phyloP scores from a whole-genome alignment of 83 land plant species.

The Diphasiastrum complanatum region DNA sequence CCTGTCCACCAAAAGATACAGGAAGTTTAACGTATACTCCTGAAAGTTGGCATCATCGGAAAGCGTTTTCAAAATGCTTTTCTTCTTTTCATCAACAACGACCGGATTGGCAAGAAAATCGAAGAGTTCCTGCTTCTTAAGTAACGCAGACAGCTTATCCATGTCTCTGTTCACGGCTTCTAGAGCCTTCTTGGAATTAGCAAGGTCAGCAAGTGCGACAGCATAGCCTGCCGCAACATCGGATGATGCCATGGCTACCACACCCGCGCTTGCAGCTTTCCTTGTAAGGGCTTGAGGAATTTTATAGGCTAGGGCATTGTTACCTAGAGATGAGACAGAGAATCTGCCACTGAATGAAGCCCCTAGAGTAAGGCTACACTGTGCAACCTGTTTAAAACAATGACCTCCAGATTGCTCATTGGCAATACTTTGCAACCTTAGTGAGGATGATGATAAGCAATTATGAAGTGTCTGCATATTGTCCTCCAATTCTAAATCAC shows the following conservation, averaged over 20 bases:
- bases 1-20: conserved; percentile 62
- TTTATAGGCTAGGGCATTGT: no score
- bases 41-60: conserved; percentile 37
- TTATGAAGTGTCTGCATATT: no score
- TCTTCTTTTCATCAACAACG: conserved; percentile 49
- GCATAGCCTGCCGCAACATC: conserved; percentile 66
- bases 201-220: conserved; percentile 63
- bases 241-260: conserved; percentile 42
- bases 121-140: conserved; percentile 33
- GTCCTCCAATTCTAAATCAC: no score
- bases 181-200: conserved; percentile 40
- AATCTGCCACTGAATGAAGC: no score
- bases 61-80: conserved; percentile 40
- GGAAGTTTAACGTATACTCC: conserved; percentile 47
- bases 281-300: no score
- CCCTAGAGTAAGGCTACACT: no score
- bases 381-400: no score
- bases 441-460: no score
- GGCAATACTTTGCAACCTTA: no score
- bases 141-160: conserved; percentile 44
- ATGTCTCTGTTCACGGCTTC: conserved; percentile 57
- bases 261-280: no score
- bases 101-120: conserved; percentile 58
- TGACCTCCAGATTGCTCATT: no score
- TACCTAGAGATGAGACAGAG: no score